phyloP scores from a whole-genome alignment of 164 flowering plant species.

The Magnolia sinica region DNA sequence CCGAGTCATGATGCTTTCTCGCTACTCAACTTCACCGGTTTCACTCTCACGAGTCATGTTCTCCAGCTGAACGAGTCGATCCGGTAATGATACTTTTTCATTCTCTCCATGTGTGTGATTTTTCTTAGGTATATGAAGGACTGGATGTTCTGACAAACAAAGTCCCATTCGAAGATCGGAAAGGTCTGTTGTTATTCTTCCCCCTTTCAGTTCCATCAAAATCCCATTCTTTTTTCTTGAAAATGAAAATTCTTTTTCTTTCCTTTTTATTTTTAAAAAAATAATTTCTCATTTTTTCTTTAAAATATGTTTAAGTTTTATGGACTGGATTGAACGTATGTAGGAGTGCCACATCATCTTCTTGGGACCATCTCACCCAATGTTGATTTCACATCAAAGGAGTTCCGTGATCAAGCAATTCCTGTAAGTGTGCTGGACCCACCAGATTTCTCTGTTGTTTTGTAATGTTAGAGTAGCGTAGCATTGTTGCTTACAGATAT shows the following conservation, averaged over 20 bases:
- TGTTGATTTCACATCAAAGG: conserved; percentile 78
- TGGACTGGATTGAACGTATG: background rate
- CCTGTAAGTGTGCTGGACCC: conserved; percentile 7
- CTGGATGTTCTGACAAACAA: conserved; percentile 93
- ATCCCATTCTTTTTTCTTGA: background rate
- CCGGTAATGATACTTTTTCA: background rate
- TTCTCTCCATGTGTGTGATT: background rate
- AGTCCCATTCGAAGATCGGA: conserved; percentile 62
- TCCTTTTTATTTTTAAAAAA: background rate
- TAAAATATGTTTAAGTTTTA: background rate
- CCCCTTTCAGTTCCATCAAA: background rate
- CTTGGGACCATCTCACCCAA: conserved; percentile 72
- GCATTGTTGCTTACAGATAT: background rate
- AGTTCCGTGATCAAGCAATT: conserved; percentile 69
- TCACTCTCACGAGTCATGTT: too few species aligned
- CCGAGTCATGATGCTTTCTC: too few species aligned
- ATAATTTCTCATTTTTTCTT: background rate
- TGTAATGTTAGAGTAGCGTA: too few species aligned
- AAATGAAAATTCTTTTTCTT: background rate
- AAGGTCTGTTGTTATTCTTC: conserved; percentile 39
- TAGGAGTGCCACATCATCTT: conserved; percentile 91
- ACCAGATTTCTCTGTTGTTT: background rate
- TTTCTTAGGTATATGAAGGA: conserved; percentile 54
- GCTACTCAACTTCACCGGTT: too few species aligned
- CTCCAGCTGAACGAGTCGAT: too few species aligned